Conservation (phyloP, 1,284 basidiomycete genomes). For the Mycena citricolor region DNA sequence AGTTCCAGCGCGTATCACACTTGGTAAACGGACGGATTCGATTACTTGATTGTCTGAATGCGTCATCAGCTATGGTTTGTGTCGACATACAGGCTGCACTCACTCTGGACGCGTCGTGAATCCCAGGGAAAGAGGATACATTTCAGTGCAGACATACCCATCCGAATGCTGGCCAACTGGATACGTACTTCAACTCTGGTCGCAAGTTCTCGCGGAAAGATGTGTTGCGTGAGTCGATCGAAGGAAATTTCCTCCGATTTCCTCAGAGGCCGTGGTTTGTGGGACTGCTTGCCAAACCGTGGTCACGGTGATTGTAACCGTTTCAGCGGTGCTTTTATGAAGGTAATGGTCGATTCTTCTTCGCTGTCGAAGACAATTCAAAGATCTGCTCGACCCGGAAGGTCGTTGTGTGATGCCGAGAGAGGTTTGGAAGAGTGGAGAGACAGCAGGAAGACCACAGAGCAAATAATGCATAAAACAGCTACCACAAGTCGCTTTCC, state of each 20-base stretch:
- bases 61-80: constrained; percentile 11
- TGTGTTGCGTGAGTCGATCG: constrained; percentile 19
- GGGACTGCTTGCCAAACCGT: neutral
- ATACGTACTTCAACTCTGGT: constrained; percentile 59
- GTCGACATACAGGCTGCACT: neutral
- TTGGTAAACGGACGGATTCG: constrained; percentile 46
- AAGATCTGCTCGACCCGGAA: too few relatives aligned
- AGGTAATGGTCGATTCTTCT: too few relatives aligned
- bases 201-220: constrained; percentile 60
- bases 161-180: constrained; percentile 65
- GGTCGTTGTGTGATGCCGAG: too few relatives aligned
- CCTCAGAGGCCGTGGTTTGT: neutral
- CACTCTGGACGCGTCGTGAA: neutral
- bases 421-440: too few relatives aligned
- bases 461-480: too few relatives aligned
- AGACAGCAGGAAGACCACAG: too few relatives aligned
- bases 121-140: neutral
- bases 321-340: neutral
- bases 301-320: constrained; percentile 2
- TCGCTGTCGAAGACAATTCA: too few relatives aligned
- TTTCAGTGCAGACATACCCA: constrained; percentile 63
- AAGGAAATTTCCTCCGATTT: neutral
- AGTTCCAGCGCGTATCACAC: neutral
- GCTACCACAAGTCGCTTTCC: too few relatives aligned
- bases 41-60: constrained; percentile 64